A percentile compares a stretch with the other conserved stretches of the same genome.
phyloP scores from a whole-genome alignment of 495 filamentous ascomycete species.

The Cercophora samala region DNA sequence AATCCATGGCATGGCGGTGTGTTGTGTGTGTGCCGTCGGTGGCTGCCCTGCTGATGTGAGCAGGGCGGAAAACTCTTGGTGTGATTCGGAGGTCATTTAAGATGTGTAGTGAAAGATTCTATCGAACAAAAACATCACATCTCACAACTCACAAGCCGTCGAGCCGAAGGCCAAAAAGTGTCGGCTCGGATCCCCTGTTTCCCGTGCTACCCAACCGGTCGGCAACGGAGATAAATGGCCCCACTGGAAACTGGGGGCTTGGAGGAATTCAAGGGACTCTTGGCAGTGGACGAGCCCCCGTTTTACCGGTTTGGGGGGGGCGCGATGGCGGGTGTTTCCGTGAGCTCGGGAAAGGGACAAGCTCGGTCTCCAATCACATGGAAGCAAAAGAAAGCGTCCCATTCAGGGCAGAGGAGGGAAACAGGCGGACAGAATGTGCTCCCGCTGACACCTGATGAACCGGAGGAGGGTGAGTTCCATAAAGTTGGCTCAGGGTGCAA shows the following conservation, averaged over 20 bases:
- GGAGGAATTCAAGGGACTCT: neutral
- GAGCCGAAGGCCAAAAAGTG: neutral
- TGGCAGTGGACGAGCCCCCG: slow-evolving; percentile 11
- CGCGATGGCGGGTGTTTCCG: slow-evolving; percentile 17
- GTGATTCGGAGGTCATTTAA: neutral
- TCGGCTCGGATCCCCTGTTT: slow-evolving; percentile 11
- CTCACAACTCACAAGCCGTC: neutral
- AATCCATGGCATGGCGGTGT: neutral
- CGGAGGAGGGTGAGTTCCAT: too few relatives aligned
- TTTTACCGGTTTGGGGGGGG: neutral
- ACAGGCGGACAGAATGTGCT: slow-evolving; percentile 4
- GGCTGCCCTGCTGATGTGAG: slow-evolving; percentile 1
- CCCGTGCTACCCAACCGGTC: slow-evolving; percentile 17
- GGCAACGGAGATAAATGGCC: slow-evolving; percentile 26
- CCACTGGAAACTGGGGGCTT: slow-evolving; percentile 1
- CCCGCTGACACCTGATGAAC: slow-evolving; percentile 16
- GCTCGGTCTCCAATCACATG: neutral
- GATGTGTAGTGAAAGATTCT: too few relatives aligned
- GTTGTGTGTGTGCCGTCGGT: neutral
- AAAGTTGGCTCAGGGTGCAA: neutral
- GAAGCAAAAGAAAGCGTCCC: slow-evolving; percentile 1
- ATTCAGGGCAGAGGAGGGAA: neutral
- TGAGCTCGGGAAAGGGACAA: neutral
- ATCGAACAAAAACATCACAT: neutral
- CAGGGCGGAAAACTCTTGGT: neutral